These are phyloP conservation scores for Lomentospora prolificans DNA, from an alignment of 2,329 filamentous ascomycete species.

Conservation along the genomic window DNA sequence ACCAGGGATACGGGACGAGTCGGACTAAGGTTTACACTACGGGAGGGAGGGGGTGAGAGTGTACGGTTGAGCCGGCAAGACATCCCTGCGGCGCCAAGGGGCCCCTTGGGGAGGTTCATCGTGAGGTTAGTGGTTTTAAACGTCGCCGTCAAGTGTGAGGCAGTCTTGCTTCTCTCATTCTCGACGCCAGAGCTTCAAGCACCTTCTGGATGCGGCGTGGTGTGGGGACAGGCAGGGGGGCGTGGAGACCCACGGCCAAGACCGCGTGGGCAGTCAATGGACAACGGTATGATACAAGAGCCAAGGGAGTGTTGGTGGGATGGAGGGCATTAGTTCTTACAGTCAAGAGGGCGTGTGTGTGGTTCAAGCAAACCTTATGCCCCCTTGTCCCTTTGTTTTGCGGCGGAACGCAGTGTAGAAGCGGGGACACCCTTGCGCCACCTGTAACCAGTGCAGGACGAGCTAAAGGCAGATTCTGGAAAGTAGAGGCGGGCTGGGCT, in stretches of 20 bases:
- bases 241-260: background rate
- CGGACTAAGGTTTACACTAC: background rate
- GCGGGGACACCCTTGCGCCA: background rate
- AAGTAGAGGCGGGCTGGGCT: too few species aligned
- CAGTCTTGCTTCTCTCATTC: background rate
- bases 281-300: background rate
- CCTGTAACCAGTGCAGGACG: background rate
- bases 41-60: background rate
- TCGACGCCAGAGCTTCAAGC: background rate
- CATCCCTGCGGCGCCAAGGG: background rate
- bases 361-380: background rate
- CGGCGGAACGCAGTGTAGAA: background rate
- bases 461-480: too few species aligned
- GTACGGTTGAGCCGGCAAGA: background rate
- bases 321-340: background rate
- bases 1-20: background rate
- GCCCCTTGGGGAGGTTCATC: background rate
- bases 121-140: background rate
- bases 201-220: background rate
- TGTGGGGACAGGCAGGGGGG: background rate
- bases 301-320: background rate
- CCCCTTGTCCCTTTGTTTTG: background rate
- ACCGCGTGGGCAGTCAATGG: background rate
- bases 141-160: too few species aligned
- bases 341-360: background rate